Conservation (phyloP, 257 asterid genomes). For the Lycium ferocissimum region DNA sequence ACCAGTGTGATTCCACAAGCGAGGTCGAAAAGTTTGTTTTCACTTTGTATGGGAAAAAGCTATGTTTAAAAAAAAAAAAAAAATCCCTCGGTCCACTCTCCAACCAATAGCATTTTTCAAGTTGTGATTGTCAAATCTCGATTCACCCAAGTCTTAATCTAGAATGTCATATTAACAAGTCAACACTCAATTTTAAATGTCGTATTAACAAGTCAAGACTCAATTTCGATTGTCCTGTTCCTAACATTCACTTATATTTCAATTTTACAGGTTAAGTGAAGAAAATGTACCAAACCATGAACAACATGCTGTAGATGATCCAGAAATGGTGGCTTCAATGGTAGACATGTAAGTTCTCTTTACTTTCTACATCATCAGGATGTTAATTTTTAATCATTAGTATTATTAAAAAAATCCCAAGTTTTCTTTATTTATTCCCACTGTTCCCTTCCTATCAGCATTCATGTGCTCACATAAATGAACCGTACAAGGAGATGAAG, state of each 20-base stretch:
- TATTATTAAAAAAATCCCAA: not conserved
- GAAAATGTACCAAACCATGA: slow-evolving; percentile 50
- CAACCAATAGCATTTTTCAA: not conserved
- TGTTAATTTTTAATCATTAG: not conserved
- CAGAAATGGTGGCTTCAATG: slow-evolving; percentile 69
- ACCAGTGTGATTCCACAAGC: not conserved
- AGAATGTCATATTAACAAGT: not conserved
- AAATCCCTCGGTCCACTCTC: not conserved
- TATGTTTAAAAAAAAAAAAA: not conserved
- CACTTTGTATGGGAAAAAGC: not conserved
- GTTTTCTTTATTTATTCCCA: not conserved
- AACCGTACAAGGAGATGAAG: slow-evolving; percentile 27
- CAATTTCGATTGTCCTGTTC: not conserved
- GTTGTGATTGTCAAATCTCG: not conserved
- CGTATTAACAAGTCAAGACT: not conserved
- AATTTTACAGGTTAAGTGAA: slow-evolving; percentile 50
- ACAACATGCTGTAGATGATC: slow-evolving; percentile 66
- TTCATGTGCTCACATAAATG: slow-evolving; percentile 40
- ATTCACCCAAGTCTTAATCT: not conserved
- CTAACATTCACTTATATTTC: not conserved
- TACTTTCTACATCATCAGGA: not conserved
- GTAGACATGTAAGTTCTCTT: slow-evolving; percentile 66
- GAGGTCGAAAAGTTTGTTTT: too few relatives aligned
- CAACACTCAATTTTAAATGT: not conserved
- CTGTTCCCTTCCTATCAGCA: slow-evolving; percentile 25